A percentile compares a stretch with the other conserved stretches of the same genome.
Conservation (phyloP, 306 rosid species). For the Heteromeles arbutifolia region DNA sequence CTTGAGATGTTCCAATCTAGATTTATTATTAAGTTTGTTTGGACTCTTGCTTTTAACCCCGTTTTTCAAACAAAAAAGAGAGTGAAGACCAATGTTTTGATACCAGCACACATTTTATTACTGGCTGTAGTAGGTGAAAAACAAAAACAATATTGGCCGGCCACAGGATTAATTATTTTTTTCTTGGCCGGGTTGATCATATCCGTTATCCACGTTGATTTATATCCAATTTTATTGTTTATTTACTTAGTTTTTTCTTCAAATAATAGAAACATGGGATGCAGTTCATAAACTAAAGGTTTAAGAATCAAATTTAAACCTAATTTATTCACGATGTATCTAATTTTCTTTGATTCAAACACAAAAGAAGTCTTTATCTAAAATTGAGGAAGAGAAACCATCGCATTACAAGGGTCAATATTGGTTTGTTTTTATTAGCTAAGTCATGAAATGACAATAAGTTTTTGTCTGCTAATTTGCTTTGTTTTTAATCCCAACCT, state of each 20-base stretch:
- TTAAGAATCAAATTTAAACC: not conserved
- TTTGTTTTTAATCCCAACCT: not conserved
- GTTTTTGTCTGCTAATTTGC: not conserved
- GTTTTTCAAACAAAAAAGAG: not conserved
- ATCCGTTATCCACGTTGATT: not conserved
- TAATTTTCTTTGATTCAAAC: not conserved
- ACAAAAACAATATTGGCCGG: not conserved
- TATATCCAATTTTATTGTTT: not conserved
- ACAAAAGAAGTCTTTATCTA: not conserved
- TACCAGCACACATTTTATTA: not conserved
- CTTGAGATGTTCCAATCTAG: no score
- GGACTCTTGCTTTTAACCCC: no score
- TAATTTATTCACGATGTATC: not conserved
- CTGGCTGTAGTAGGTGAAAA: not conserved
- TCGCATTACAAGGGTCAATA: not conserved
- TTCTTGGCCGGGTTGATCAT: slow-evolving; percentile 1
- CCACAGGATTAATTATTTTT: not conserved
- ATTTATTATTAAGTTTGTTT: no score
- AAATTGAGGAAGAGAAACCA: not conserved
- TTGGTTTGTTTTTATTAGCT: not conserved
- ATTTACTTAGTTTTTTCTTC: not conserved
- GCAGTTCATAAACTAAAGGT: not conserved
- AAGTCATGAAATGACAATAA: not conserved
- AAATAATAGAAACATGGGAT: not conserved
- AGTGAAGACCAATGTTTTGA: not conserved